Evolutionary conservation across 768 basidiomycete genomes (phyloP).

Genomic region (Russula brevipes): DNA sequence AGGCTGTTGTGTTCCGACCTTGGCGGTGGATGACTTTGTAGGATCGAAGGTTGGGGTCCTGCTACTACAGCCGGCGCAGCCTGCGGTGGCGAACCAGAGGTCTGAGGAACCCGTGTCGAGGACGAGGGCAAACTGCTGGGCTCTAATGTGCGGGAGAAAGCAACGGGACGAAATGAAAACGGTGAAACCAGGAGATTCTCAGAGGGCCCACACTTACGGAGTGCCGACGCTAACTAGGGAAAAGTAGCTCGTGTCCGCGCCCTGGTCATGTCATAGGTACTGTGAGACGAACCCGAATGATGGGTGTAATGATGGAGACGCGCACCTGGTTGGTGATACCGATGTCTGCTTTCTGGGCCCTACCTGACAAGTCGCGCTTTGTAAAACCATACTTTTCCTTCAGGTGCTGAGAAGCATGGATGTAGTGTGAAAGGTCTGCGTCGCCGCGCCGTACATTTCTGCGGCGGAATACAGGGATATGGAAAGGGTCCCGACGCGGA

Average conservation of each 20-base stretch:
- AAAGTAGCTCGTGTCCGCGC: constrained; percentile 54
- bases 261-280: constrained; percentile 31
- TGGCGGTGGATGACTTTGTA: constrained; percentile 39
- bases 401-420: not conserved
- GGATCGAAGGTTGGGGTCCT: constrained; percentile 44
- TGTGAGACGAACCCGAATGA: not conserved
- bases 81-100: constrained; percentile 70
- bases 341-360: constrained; percentile 37
- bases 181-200: not conserved
- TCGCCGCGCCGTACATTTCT: not conserved
- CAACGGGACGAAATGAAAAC: not conserved
- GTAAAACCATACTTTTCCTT: constrained; percentile 45
- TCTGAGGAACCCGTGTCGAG: constrained; percentile 92
- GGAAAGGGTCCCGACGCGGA: constrained; percentile 32
- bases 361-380: constrained; percentile 28
- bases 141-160: constrained; percentile 32
- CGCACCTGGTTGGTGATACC: constrained; percentile 50
- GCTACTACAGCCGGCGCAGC: constrained; percentile 42
- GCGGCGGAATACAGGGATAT: constrained; percentile 44
- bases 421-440: not conserved
- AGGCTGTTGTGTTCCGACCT: constrained; percentile 22
- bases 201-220: constrained; percentile 32
- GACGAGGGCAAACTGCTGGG: constrained; percentile 70
- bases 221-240: constrained; percentile 52
- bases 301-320: not conserved